Evolutionary conservation across 106 monocot species (phyloP), one percentile per base, ranked within the genome.

Genomic region (Acorus calamus): DNA sequence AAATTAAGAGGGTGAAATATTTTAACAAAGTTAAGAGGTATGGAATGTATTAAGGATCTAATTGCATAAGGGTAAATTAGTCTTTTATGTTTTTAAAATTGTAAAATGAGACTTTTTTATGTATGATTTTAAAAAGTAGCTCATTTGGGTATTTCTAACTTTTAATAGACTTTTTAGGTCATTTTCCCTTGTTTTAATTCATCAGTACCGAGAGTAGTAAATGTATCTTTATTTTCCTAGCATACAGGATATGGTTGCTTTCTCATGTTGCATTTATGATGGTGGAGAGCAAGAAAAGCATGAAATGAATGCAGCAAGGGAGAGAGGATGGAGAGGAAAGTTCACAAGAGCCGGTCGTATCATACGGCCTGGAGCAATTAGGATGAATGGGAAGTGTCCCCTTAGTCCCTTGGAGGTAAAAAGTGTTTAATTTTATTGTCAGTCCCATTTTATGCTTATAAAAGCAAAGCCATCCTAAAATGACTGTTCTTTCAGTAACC

Each of bases 331-430:
- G 98, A 85, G 83, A 74, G 98, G 98, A 66, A 99, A 99, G 55
- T 99, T 99, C 59, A 99, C 98, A 52, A 92, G 74, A 73, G 83
- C 66, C 68, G 98, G 98, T 11, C 98, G 98, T 66, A 73, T 88
- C 60, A 99, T 99, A 78, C 78, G 76, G 11, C 98, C 98, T 46
- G 92, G 88, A 65, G 76, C 76, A 28, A 92, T 83, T 62, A 88
- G 98, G 65, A 75, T 88, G n/a, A 88, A 86, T 81, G 98, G 98
- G 70, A 99, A 99, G 77, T 99, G 98, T 55, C 98, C 98, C 65
- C 88, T 99, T 43, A 99, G 88, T 60, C 98, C 98, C 72, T 77
- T 99, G 60, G 98, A 99, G 88, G 98, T 88, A 98, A 66, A 28
- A 12, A 14, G 3, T 53, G 11, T 49, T 62, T 10, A 42, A 28